Base-by-base conservation (phyloP, 1,284 basidiomycete genomes). In the Jaminaea rosea region DNA sequence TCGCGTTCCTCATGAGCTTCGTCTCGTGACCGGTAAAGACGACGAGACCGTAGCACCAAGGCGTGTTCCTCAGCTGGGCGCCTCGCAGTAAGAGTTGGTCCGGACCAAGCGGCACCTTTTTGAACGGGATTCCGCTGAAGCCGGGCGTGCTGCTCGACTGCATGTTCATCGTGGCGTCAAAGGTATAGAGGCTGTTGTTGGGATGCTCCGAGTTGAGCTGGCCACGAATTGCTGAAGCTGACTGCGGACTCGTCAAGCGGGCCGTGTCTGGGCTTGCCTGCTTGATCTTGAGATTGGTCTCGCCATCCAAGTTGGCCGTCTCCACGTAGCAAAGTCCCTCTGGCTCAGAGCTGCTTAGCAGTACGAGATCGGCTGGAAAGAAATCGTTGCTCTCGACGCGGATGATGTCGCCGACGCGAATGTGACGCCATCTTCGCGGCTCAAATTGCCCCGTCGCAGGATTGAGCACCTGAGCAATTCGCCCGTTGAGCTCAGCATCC, bases 221-320 rank as follows among this genome's bases (percentile, higher is more conserved):
- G 4, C 94, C 94, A 19, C 83, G 83, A 1, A 98, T 79, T 2
- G 82, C 75, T 6, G 81, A 80, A 23, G 89, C 85, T 2, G 85
- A 80, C 13, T 83, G 78, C 0, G 93, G 90, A 1, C 86, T 82
- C 9, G 84, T 90, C 37, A 96, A 79, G 10, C 79, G 69, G 0
- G 87, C 78, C 0, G 92, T 96, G 24, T 88, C 83, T 0, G 87
- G 80, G 15, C 86, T 86, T 0, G 88, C 88, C 76, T 98, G 92
- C 74, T 98, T 97, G 77, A 98, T 97, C 79, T 98, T 99, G 62
- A 98, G 80, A 71, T 98, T 98, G 4, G 94, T 99, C 78, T 98
- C 93, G 23, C 92, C 93, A 68, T 98, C 94, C 21, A 99, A 80
- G 74, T 99, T 98, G 28, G 88, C 87, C 0, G 93, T 98, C 76